These are phyloP conservation scores for Eucalyptus marginata DNA, from an alignment of 345 rosid genomes.

Conservation along the genomic window DNA sequence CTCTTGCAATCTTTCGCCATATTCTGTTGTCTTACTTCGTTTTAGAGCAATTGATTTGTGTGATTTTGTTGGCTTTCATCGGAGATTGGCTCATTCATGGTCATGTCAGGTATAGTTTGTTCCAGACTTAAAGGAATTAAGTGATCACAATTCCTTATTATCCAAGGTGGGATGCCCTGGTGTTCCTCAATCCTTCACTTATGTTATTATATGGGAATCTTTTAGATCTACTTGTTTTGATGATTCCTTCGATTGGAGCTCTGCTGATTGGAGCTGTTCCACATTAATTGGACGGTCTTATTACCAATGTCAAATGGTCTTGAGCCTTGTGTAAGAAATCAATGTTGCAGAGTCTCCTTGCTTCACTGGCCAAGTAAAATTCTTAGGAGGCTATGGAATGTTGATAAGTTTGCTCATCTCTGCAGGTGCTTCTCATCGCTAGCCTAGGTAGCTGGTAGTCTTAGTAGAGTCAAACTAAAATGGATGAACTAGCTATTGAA, in stretches of 20 bases:
- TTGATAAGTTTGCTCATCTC: conserved; percentile 21
- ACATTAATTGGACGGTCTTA: conserved; percentile 25
- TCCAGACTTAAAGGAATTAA: conserved; percentile 35
- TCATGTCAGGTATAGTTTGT: conserved; percentile 30
- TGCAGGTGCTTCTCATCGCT: conserved; percentile 46
- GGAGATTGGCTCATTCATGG: conserved; percentile 36
- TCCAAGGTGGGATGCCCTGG: conserved; percentile 31
- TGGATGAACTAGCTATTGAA: conserved; percentile 14
- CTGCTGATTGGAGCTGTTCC: conserved; percentile 54
- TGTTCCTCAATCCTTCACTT: conserved; percentile 27
- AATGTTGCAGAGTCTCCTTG: too few species aligned
- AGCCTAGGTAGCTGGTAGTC: conserved; percentile 13
- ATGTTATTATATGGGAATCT: conserved; percentile 14
- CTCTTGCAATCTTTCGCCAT: background rate
- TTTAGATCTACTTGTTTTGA: conserved; percentile 37
- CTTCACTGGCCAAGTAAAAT: conserved; percentile 18
- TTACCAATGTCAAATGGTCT: conserved; percentile 26
- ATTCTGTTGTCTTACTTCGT: background rate
- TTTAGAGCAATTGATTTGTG: background rate
- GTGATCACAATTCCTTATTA: conserved; percentile 27
- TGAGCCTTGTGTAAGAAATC: conserved; percentile 5
- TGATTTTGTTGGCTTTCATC: conserved; percentile 47
- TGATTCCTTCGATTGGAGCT: conserved; percentile 46
- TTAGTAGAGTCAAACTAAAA: background rate
- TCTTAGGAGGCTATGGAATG: conserved; percentile 4